A percentile compares a stretch with the other conserved stretches of the same genome.
Evolutionary conservation across 345 rosid genomes (phyloP).

Genomic region (Garcia nutans): DNA sequence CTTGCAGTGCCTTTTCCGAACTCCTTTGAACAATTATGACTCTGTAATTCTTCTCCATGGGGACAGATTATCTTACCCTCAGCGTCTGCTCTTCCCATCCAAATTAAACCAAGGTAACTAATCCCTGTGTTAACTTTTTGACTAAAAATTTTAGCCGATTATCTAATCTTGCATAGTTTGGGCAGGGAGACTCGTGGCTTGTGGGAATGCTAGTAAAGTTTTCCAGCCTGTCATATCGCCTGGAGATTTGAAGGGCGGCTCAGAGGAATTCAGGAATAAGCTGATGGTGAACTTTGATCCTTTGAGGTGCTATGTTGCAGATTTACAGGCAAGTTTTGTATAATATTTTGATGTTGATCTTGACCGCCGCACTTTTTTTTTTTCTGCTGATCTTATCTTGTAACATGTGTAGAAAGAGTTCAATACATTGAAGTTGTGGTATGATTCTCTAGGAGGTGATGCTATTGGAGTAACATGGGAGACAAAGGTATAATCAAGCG

Average conservation of each 20-base stretch:
- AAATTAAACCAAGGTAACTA: slow-evolving; percentile 60
- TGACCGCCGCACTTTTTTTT: slow-evolving; percentile 2
- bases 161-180: slow-evolving; percentile 3
- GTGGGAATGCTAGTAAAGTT: slow-evolving; percentile 60
- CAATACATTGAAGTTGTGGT: slow-evolving; percentile 68
- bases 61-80: slow-evolving; percentile 68
- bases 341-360: not conserved
- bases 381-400: slow-evolving; percentile 13
- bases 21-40: slow-evolving; percentile 85
- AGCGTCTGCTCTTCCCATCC: slow-evolving; percentile 72
- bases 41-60: slow-evolving; percentile 85
- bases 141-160: not conserved
- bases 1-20: slow-evolving; percentile 79
- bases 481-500: slow-evolving; percentile 53
- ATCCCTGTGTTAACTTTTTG: not conserved
- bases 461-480: slow-evolving; percentile 85
- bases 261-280: slow-evolving; percentile 53
- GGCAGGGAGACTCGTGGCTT: slow-evolving; percentile 70
- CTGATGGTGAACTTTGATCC: slow-evolving; percentile 79
- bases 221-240: slow-evolving; percentile 56
- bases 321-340: slow-evolving; percentile 58
- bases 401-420: slow-evolving; percentile 52
- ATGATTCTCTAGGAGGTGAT: slow-evolving; percentile 83
- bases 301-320: slow-evolving; percentile 55
- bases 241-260: slow-evolving; percentile 54